These are phyloP conservation scores for Berberis thunbergii DNA, from an alignment of 164 flowering plant genomes.

Conservation along the genomic window DNA sequence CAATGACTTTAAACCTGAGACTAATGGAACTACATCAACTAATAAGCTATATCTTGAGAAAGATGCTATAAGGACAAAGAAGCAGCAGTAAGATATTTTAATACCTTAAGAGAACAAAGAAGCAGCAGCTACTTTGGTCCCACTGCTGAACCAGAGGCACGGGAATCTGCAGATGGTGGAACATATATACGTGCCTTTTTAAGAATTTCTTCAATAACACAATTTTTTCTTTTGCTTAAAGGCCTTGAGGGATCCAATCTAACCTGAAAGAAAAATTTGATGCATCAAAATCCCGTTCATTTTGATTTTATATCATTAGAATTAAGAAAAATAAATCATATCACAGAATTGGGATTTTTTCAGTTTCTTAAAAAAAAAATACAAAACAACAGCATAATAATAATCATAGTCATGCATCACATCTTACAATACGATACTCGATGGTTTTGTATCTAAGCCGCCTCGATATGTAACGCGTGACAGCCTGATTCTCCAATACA, in stretches of 20 bases:
- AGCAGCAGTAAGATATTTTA: neutral
- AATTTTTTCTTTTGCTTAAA: slow-evolving; percentile 68
- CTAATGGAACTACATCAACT: too few species aligned
- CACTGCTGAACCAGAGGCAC: slow-evolving; percentile 8
- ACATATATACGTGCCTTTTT: slow-evolving; percentile 63
- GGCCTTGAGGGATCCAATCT: slow-evolving; percentile 79
- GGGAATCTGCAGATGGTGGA: slow-evolving; percentile 28
- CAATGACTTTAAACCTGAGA: too few species aligned
- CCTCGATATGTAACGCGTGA: too few species aligned
- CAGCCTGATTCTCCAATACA: too few species aligned
- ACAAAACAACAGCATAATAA: neutral
- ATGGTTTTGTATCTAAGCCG: too few species aligned
- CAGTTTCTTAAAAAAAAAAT: neutral
- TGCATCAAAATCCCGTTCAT: neutral
- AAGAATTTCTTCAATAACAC: slow-evolving; percentile 86
- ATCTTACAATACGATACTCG: too few species aligned
- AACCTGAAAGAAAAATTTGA: slow-evolving; percentile 37
- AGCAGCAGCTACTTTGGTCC: slow-evolving; percentile 11
- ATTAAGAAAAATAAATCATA: too few species aligned
- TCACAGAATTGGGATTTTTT: neutral
- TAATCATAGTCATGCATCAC: neutral
- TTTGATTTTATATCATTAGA: neutral
- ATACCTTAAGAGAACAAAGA: neutral
- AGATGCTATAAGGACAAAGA: too few species aligned
- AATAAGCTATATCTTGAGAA: too few species aligned